Evolutionary conservation across 2,329 filamentous ascomycete species (phyloP), one percentile per base, ranked within the genome.

Genomic region (Rutstroemia sydowiana): DNA sequence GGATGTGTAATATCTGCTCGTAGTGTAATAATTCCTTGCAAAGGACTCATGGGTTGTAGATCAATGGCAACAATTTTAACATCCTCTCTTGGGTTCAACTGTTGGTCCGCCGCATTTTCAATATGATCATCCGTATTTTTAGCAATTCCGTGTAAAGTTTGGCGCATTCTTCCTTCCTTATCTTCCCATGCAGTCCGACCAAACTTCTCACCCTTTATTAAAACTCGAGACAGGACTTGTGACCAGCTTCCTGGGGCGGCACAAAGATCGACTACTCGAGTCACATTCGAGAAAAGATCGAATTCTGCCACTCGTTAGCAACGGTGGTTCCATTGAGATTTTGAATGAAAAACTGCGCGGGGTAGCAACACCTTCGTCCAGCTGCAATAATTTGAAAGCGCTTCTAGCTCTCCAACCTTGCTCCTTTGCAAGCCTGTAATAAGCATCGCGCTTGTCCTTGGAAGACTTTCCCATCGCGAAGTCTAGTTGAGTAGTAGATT

Each of bases 1-100:
- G 93, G 92, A 68, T 98, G 93, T 8, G 93, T 98, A 61, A 98
- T 98, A 67, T 98, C 93, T 45, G 93, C 93, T 64, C 91, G 86
- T 13, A 98, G 78, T 10, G 88, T 95, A 32, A 85, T 88, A 67
- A 98, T 95, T 55, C 93, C 93, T 23, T 93, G 87, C 4, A 98
- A 77, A 5, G 92, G 89, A 56, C 87, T 89, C 79, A 98, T 98
- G 36, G 93, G 93, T 68, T 98, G 93, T 32, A 98, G 74, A 65
- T 98, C 93, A 53, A 98, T 95, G 0, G 93, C 83, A 1, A 98
- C 92, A 57, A 98, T 97, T 68, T 93, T 92, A 65, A 96, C 88
- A 62, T 89, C 83, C 49, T 83, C 73, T 44, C 84, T 73, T 1
- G 82, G 77, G 28, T 60, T 58, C n/a, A 10, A 64, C 54, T 50